Evolutionary conservation across 1,139 yeast genomes (phyloP), one percentile per base, ranked within the genome.

Genomic region (Zygosaccharomyces sapae): DNA sequence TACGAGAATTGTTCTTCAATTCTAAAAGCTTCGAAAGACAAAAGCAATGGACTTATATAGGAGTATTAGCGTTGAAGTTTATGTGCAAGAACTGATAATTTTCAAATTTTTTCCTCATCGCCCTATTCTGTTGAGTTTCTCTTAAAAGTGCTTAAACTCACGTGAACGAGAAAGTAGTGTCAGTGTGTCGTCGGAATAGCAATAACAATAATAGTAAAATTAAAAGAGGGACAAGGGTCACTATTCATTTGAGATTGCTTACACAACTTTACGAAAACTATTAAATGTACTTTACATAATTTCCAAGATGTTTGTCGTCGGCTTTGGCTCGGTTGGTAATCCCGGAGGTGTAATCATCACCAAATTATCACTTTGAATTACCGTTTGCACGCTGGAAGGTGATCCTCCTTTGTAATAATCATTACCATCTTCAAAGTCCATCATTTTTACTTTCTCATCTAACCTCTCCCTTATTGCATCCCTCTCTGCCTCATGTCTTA

Each of bases 231-330:
- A 22, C 25, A 22, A 7, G 8, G 25, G 25, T 1, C 8, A 22
- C 25, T 22, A 7, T 22, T 7, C 25, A 22, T 29, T 5, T n/a
- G 13, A 29, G 13, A n/a, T n/a, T 5, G 13, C 33, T 12, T 29
- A 29, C 2, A 12, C 13, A 29, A 29, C 13, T 29, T 10, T 29
- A 29, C 7, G 33, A 29, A 10, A 29, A 29, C 13, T 10, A 10
- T 10, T n/a, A 10, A 29, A 10, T n/a, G 13, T 29, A 22, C 25
- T 22, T 27, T 38, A 38, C 10, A 46, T 44, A 31, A 48, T 37
- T 30, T 42, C 41, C 13, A 48, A 44, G 24, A 48, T 34, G 33
- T 48, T 48, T 12, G 48, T 46, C 30, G 51, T 43, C 20, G 43
- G 41, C 24, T 38, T 41, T 24, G 43, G 38, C 8, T 41, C 36